Conservation (phyloP, 2,329 filamentous ascomycete species). For the Botrytis galanthina region DNA sequence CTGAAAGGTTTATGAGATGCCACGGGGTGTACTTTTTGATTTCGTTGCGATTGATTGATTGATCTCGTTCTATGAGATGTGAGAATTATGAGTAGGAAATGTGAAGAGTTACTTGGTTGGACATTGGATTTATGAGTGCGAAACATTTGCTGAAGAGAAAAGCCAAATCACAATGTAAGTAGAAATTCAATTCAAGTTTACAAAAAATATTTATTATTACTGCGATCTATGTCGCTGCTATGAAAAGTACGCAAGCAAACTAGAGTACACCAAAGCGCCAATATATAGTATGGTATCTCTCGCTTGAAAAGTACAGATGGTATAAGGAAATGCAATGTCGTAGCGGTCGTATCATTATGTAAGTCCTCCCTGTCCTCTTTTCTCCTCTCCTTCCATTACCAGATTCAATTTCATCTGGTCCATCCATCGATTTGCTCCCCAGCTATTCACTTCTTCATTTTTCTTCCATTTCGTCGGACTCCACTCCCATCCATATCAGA, state of each 20-base stretch:
- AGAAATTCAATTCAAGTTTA: neutral
- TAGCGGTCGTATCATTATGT: slow-evolving; percentile 2
- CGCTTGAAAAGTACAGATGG: neutral
- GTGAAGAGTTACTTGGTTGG: no score
- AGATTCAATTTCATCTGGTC: neutral
- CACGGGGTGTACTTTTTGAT: no score
- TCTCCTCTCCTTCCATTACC: neutral
- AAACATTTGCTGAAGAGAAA: no score
- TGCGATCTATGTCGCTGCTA: neutral
- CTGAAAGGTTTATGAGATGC: no score
- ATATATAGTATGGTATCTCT: slow-evolving; percentile 6
- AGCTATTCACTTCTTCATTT: neutral
- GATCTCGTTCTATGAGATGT: no score
- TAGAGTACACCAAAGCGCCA: neutral
- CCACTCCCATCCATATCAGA: neutral
- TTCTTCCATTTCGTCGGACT: no score
- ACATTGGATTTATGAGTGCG: no score
- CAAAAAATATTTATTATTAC: neutral
- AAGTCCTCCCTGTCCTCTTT: neutral
- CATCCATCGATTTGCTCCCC: neutral
- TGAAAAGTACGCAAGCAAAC: neutral
- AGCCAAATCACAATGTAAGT: neutral
- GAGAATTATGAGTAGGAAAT: no score
- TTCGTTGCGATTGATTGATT: no score
- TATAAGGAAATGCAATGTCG: neutral